A percentile compares a stretch with the other conserved stretches of the same genome.
These are phyloP conservation scores for Lolium perenne DNA, from an alignment of 176 grass and related monocot genomes.

Conservation along the genomic window DNA sequence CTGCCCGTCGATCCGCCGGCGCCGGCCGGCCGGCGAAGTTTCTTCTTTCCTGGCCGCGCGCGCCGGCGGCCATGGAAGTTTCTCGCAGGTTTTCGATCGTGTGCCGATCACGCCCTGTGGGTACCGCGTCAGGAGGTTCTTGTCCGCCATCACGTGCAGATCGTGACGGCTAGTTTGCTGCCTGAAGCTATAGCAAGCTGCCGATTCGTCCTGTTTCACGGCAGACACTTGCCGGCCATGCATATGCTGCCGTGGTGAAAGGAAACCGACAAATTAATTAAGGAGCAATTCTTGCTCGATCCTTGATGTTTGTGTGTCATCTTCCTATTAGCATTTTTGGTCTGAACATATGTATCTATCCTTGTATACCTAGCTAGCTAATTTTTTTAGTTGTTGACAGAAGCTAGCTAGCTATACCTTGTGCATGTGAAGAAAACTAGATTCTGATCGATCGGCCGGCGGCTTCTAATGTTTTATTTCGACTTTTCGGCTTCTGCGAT, in stretches of 20 bases:
- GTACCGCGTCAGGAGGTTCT: no score
- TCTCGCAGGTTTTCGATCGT: no score
- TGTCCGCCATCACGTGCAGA: neutral
- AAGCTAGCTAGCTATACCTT: neutral
- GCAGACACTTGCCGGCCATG: neutral
- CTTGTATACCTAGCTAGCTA: no score
- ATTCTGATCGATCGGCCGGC: neutral
- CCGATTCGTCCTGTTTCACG: neutral
- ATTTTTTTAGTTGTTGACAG: no score
- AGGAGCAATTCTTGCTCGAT: neutral
- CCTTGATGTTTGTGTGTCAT: no score
- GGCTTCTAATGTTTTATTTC: neutral
- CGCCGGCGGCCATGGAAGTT: no score
- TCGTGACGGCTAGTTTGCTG: conserved; percentile 2
- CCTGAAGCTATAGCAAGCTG: neutral
- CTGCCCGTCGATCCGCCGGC: neutral
- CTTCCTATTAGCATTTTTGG: no score
- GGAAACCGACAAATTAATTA: neutral
- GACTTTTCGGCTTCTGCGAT: neutral
- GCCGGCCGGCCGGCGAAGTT: neutral
- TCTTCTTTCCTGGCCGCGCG: no score
- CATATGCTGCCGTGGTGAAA: neutral
- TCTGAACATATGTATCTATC: neutral
- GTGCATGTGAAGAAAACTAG: neutral
- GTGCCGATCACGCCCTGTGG: neutral